Evolutionary conservation across 768 basidiomycete species (phyloP).

Genomic region (Tulasnella sp.): DNA sequence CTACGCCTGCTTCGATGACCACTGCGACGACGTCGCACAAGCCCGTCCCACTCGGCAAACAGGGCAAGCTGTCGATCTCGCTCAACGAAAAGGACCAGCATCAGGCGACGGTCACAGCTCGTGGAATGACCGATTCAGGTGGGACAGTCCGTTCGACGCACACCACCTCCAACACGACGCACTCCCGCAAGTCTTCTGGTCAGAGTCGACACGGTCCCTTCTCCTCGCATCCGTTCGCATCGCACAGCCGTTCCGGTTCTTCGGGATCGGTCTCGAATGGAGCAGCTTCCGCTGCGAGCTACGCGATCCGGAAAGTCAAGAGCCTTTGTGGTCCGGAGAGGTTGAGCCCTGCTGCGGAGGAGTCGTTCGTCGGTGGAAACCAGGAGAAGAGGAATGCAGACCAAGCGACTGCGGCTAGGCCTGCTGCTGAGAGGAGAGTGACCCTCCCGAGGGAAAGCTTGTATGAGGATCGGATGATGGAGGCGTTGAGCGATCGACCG

Average conservation of each 20-base stretch:
- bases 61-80: slow-evolving; percentile 9
- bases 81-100: background rate
- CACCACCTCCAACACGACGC: slow-evolving; percentile 3
- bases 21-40: background rate
- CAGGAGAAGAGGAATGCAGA: background rate
- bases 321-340: slow-evolving; percentile 23
- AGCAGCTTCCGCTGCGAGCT: slow-evolving; percentile 14
- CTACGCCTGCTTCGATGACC: background rate
- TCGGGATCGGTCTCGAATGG: background rate
- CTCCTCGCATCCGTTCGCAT: background rate
- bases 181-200: slow-evolving; percentile 3
- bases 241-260: slow-evolving; percentile 2
- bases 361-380: slow-evolving; percentile 8
- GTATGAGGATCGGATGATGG: slow-evolving; percentile 19
- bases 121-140: background rate
- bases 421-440: background rate
- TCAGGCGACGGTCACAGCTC: background rate
- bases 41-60: slow-evolving; percentile 6
- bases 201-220: background rate
- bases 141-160: background rate
- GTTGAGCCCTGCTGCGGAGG: slow-evolving; percentile 18
- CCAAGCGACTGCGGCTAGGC: background rate
- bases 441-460: background rate
- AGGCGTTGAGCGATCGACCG: background rate
- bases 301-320: slow-evolving; percentile 23